Conservation (phyloP, 148 eudicot genomes). For the Rhododendron griersonianum region DNA sequence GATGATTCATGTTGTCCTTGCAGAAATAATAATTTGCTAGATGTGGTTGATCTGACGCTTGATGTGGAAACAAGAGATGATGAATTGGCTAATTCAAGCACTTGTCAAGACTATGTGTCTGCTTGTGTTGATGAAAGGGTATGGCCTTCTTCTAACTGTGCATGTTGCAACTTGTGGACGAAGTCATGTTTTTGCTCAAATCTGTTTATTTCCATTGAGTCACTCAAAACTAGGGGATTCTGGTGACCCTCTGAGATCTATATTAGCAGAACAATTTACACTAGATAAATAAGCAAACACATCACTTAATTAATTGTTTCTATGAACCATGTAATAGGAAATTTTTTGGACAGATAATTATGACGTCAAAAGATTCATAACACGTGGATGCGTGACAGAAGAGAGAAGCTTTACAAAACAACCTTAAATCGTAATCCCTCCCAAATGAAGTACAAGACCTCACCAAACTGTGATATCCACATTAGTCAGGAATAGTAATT, state of each 20-base stretch:
- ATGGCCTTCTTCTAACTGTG: constrained; percentile 7
- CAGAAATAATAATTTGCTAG: constrained; percentile 15
- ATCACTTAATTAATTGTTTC: not conserved
- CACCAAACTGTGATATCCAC: not conserved
- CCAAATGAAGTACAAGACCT: not conserved
- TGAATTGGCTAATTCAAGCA: constrained; percentile 17
- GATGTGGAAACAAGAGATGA: constrained; percentile 12
- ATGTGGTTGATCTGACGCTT: constrained; percentile 22
- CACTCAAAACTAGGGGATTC: not conserved
- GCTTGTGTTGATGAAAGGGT: constrained; percentile 26
- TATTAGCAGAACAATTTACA: not conserved
- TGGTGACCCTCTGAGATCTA: not conserved
- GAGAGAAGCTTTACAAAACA: not conserved
- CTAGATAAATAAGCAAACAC: not conserved
- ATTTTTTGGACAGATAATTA: not conserved
- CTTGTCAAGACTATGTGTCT: constrained; percentile 13
- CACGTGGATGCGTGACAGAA: not conserved
- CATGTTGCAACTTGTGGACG: not conserved
- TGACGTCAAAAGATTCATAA: not conserved
- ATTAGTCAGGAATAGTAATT: not conserved
- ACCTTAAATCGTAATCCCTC: too few species aligned
- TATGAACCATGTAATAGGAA: not conserved
- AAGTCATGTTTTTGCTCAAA: not conserved
- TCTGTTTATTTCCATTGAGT: not conserved
- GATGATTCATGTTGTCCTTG: constrained; percentile 16